Base-by-base conservation (phyloP, 1,284 basidiomycete genomes). In the Trichosporon ovoides region DNA sequence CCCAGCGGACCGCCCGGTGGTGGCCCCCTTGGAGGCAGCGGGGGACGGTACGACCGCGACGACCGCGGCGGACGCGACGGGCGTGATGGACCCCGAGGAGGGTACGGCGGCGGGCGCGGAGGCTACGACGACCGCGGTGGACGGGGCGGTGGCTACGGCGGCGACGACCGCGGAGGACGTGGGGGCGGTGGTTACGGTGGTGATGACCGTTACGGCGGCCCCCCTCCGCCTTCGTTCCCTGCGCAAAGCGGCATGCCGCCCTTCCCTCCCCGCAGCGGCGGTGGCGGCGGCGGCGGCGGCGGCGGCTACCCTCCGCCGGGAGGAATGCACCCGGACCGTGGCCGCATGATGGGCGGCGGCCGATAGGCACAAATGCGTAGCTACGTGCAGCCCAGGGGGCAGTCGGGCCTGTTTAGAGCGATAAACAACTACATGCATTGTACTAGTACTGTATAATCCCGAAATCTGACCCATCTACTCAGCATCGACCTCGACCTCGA, bases 321-420 rank as follows among this genome's bases (percentile, higher is more conserved):
- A 33, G 86, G 83, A 31, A 88, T 92, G 65, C 90, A 92, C 76
- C 90, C 90, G 18, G 89, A 92, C 77, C 82, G 89, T 61, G 67
- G 89, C 73, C 81, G 88, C 60, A 91, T 91, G 88, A 84, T 91
- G 85, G 83, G 80, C 52, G 40, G 22, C 13, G 22, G 40, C 40
- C 40, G 40, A 28, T 46, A 46, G 10, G 22, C 14, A 11, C 38
- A 12, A 12, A n/a, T n/a, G n/a, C n/a, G n/a, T n/a, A n/a, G n/a
- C n/a, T n/a, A n/a, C n/a, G n/a, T 40, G 38, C 20, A 40, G 19
- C n/a, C n/a, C 34, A 35, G 68, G 62, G 38, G 40, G 46, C 48
- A 35, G 48, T 19, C 14, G 35, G 18, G 20, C 16, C 38, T 11
- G 19, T 10, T 18, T 19, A 50, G 28, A 35, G 31, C 12, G 31